Conservation (phyloP, 441 rosid genomes). For the Omphalea diandra region DNA sequence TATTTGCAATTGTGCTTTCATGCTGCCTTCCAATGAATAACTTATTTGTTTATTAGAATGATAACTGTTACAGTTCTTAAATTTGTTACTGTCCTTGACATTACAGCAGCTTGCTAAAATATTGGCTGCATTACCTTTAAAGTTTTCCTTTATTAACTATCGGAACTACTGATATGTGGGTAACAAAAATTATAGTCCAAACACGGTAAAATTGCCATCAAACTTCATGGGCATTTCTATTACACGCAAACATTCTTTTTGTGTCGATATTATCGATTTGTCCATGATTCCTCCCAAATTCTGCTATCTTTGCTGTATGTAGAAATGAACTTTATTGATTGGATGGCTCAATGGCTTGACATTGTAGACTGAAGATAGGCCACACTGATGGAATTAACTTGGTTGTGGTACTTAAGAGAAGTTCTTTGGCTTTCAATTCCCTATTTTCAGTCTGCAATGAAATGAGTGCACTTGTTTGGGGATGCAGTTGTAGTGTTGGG, state of each 20-base stretch:
- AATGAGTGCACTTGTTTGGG: background rate
- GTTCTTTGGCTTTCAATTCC: slow-evolving; percentile 1
- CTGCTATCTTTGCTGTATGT: no score
- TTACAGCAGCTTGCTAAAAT: background rate
- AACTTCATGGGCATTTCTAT: background rate
- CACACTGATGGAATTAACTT: background rate
- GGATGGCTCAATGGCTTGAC: slow-evolving; percentile 1
- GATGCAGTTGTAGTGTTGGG: background rate
- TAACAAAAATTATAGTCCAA: background rate
- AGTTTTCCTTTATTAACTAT: background rate
- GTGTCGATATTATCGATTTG: no score
- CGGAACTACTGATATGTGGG: background rate
- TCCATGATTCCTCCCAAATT: background rate
- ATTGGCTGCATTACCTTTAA: background rate
- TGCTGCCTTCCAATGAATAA: background rate
- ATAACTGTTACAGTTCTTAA: background rate
- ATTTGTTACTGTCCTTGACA: background rate
- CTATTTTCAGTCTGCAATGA: slow-evolving; percentile 7
- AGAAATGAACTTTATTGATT: slow-evolving; percentile 5
- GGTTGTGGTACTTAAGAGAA: background rate
- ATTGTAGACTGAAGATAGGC: background rate
- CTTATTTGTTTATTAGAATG: background rate
- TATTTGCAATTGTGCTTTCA: background rate
- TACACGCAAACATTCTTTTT: background rate
- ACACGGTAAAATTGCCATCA: background rate